phyloP scores from a whole-genome alignment of 2,329 filamentous ascomycete species.

The Talaromyces sp. region DNA sequence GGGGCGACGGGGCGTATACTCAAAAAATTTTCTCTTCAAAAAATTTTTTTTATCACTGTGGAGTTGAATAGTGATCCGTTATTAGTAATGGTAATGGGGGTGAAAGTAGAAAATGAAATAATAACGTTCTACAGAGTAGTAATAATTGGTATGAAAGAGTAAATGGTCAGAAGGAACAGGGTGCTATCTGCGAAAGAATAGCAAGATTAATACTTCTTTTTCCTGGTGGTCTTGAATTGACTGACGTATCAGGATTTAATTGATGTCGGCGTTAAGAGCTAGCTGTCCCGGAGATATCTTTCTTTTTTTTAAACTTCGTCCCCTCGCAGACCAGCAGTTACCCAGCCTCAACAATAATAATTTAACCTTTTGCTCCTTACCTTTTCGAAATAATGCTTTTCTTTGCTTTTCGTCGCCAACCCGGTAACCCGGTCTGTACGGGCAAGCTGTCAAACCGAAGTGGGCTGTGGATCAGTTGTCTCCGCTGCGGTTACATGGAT shows the following conservation, averaged over 20 bases:
- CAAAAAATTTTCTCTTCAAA: not conserved
- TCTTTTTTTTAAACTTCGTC: not conserved
- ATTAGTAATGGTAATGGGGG: not conserved
- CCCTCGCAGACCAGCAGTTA: not conserved
- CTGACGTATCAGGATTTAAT: not conserved
- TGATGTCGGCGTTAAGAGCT: not conserved
- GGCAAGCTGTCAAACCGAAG: not conserved
- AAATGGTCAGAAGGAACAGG: no score
- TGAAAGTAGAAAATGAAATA: not conserved
- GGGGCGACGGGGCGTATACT: not conserved
- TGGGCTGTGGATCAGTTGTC: not conserved
- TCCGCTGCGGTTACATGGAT: not conserved
- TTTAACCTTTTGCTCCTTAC: not conserved
- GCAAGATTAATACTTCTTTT: not conserved
- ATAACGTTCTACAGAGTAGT: not conserved
- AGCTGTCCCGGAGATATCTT: not conserved
- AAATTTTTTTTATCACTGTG: not conserved
- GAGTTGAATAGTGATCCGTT: not conserved
- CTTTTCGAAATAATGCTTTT: not conserved
- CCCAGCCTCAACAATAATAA: not conserved
- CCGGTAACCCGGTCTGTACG: conserved; percentile 2
- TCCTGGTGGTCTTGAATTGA: not conserved
- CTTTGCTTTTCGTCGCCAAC: conserved; percentile 5
- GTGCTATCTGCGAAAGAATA: not conserved
- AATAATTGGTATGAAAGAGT: no score